These are phyloP conservation scores for Trapa incisa DNA, from an alignment of 345 rosid species.

Conservation along the genomic window DNA sequence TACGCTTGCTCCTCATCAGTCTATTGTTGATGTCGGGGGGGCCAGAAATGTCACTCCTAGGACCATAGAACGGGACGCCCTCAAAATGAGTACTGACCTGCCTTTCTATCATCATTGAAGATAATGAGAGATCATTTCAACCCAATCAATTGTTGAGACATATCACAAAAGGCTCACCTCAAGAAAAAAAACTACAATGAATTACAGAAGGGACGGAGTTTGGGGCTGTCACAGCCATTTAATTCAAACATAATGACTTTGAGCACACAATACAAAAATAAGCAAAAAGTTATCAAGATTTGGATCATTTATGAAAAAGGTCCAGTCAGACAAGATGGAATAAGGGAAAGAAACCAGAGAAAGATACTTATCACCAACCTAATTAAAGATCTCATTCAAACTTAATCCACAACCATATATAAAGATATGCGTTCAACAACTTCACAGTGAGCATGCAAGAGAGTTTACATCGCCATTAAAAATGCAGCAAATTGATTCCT, in stretches of 20 bases:
- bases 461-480: slow-evolving; percentile 3
- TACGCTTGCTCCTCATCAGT: slow-evolving; percentile 57
- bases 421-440: slow-evolving; percentile 15
- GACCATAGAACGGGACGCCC: slow-evolving; percentile 71
- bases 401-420: slow-evolving; percentile 17
- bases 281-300: neutral
- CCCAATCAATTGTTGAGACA: slow-evolving; percentile 1
- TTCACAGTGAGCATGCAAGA: slow-evolving; percentile 12
- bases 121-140: slow-evolving; percentile 13
- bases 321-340: neutral
- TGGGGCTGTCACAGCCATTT: neutral
- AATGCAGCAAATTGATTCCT: neutral
- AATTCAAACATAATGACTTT: neutral
- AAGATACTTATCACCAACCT: slow-evolving; percentile 19
- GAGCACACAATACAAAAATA: neutral
- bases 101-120: slow-evolving; percentile 36
- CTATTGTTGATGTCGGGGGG: slow-evolving; percentile 51
- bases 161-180: neutral
- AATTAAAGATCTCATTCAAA: slow-evolving; percentile 26
- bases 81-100: slow-evolving; percentile 58
- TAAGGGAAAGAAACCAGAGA: slow-evolving; percentile 8
- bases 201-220: neutral
- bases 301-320: neutral
- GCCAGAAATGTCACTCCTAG: slow-evolving; percentile 57
- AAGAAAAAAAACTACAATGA: neutral